Base-by-base conservation (phyloP, 73 alveolate genomes). In the Paramecium tetraurelia region DNA sequence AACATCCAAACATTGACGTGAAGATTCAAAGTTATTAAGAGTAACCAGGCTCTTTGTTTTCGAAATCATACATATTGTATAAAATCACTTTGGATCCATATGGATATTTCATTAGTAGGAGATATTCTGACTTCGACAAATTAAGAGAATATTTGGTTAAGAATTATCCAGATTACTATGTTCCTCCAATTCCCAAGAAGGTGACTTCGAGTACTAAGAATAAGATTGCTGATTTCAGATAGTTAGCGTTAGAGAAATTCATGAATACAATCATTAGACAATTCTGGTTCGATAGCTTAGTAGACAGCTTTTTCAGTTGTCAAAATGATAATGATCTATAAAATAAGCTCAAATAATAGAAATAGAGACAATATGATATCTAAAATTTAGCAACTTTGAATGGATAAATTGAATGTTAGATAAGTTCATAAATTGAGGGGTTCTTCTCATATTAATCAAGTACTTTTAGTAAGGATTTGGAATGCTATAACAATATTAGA, bases 91-190 rank as follows among this genome's bases (percentile, higher is more conserved):
- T 80, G 20, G 33, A 40, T 1, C 90, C 90, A 41, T 43, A 80
- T 80, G 75, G 58, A 80, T 46, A 80, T 48, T 31, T 43, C 16
- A 80, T 80, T 44, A 44, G 29, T n/a, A 40, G 90, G 5, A 80
- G 90, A 80, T 80, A 80, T 48, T 43, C 90, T 43, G 90, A 80
- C 16, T 80, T 80, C 12, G 90, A 80, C 18, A 80, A 80, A 46
- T 46, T 80, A 41, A 80, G 90, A 22, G 90, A 80, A 80, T 80
- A 80, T 48, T 48, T 80, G 33, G 21, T 43, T 0, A 80, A 80
- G 38, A 80, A 48, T 80, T 80, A 80, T 44, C 90, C 90, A 24
- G 90, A 80, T 20, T 80, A 44, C 18, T 31, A 14, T 24, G 90
- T 80, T 0, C 90, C 90, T 2, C 90, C 90, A n/a, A 80, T 80